Conservation (phyloP, 768 basidiomycete species). For the Psilocybe cubensis region DNA sequence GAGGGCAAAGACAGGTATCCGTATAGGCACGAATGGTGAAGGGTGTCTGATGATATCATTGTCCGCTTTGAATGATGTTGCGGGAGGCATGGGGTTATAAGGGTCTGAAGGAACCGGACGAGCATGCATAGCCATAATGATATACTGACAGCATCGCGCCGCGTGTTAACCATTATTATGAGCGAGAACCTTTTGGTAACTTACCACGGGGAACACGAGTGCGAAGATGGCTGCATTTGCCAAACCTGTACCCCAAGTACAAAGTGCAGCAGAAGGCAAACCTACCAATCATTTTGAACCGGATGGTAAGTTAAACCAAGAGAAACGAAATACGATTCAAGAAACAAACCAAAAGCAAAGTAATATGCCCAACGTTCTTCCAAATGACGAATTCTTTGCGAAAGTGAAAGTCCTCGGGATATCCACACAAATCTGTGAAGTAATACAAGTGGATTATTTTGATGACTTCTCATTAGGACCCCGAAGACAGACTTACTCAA, state of each 20-base stretch:
- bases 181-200: constrained; percentile 27
- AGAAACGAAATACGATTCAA: background rate
- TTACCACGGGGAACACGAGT: constrained; percentile 76
- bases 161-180: background rate
- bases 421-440: constrained; percentile 75
- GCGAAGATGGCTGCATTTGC: constrained; percentile 87
- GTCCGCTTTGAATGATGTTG: constrained; percentile 20
- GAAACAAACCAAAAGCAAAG: constrained; percentile 70
- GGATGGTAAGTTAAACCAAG: background rate
- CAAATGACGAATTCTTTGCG: constrained; percentile 69
- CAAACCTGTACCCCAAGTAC: constrained; percentile 72
- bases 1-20: constrained; percentile 73
- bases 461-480: background rate
- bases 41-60: constrained; percentile 58
- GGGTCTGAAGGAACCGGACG: constrained; percentile 77
- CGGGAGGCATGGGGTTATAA: constrained; percentile 55
- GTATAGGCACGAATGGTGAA: constrained; percentile 79
- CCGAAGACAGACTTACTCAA: constrained; percentile 61
- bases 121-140: constrained; percentile 84
- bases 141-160: constrained; percentile 56
- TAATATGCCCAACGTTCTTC: constrained; percentile 93
- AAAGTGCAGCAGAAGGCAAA: constrained; percentile 71
- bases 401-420: constrained; percentile 69
- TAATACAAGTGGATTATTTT: background rate
- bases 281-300: too few species aligned